Percentiles rank a stretch among this genome's conserved stretches.
Conservation (phyloP, 2,329 filamentous ascomycete genomes). For the Thermoascus crustaceus region DNA sequence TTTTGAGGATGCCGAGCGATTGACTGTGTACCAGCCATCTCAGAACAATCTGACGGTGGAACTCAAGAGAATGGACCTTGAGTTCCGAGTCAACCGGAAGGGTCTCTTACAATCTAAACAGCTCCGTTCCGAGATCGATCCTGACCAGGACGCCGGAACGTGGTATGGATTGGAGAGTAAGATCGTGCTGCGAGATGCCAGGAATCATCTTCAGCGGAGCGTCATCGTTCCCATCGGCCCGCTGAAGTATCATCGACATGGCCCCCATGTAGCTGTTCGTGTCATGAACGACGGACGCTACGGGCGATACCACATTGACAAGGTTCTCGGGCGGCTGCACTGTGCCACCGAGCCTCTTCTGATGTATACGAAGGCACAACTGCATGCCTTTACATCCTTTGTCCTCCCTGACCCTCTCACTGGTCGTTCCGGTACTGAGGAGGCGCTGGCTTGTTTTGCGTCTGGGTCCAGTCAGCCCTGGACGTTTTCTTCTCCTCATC, state of each 20-base stretch:
- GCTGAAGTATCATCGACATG: conserved; percentile 18
- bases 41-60: conserved; percentile 36
- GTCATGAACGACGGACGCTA: conserved; percentile 35
- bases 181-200: conserved; percentile 45
- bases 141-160: conserved; percentile 51
- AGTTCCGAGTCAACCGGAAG: conserved; percentile 43
- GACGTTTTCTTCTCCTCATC: conserved; percentile 22
- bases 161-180: conserved; percentile 54
- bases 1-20: conserved; percentile 40
- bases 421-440: conserved; percentile 52
- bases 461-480: conserved; percentile 47
- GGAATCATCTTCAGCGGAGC: conserved; percentile 37
- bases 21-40: conserved; percentile 43
- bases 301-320: conserved; percentile 46
- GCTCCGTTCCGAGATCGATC: conserved; percentile 46
- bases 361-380: conserved; percentile 48
- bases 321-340: conserved; percentile 47
- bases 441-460: conserved; percentile 44
- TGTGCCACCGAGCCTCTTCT: conserved; percentile 50
- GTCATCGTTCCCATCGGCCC: conserved; percentile 48
- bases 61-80: conserved; percentile 45
- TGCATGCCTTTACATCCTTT: conserved; percentile 56
- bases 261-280: conserved; percentile 38
- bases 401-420: conserved; percentile 52
- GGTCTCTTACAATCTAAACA: conserved; percentile 42